These are phyloP conservation scores for Fusarium equiseti DNA, from an alignment of 2,329 filamentous ascomycete species.

Conservation along the genomic window DNA sequence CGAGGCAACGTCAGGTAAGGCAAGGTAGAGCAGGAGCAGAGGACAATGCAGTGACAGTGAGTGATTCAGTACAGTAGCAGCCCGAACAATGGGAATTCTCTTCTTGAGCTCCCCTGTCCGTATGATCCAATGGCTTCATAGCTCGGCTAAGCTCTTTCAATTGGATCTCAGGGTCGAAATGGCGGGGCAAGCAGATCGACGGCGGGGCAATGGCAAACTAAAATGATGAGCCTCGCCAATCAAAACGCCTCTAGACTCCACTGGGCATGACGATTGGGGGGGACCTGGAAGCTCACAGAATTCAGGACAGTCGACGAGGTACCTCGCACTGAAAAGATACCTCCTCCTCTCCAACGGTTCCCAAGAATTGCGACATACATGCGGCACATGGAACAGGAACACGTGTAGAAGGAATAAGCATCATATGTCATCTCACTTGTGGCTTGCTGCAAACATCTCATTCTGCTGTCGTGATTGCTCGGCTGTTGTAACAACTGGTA, in stretches of 20 bases:
- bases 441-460: conserved; percentile 10
- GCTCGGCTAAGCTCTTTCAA: conserved; percentile 38
- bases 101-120: conserved; percentile 36
- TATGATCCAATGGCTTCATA: conserved; percentile 39
- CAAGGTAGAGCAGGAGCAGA: neutral
- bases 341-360: neutral
- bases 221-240: conserved; percentile 46
- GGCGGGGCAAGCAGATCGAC: conserved; percentile 48
- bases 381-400: neutral
- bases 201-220: conserved; percentile 42
- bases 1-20: conserved; percentile 4
- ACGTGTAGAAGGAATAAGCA: neutral
- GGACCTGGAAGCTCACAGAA: conserved; percentile 40
- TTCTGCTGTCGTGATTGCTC: conserved; percentile 5
- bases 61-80: conserved; percentile 15
- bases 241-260: conserved; percentile 31
- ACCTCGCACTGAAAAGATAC: conserved; percentile 20
- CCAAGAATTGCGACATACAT: conserved; percentile 5
- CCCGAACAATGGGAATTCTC: conserved; percentile 33
- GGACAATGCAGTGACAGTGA: conserved; percentile 19
- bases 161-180: conserved; percentile 39
- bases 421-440: neutral
- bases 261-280: conserved; percentile 47
- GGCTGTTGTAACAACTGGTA: neutral
- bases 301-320: conserved; percentile 2